phyloP scores from a whole-genome alignment of 1,284 basidiomycete genomes.

The Pseudozyma sp. region DNA sequence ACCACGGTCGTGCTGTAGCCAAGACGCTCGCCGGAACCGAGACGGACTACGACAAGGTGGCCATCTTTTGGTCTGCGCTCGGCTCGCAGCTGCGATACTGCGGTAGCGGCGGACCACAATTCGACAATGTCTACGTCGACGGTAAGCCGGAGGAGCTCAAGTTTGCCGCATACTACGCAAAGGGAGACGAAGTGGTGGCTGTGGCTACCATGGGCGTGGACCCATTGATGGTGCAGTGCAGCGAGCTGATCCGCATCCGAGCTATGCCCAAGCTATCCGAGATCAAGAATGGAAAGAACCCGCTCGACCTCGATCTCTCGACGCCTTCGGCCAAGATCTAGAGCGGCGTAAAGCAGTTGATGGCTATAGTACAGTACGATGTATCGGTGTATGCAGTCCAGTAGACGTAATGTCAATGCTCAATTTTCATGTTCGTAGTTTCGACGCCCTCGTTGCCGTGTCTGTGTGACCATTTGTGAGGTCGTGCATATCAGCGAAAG shows the following conservation, averaged over 20 bases:
- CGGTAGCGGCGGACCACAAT: slow-evolving; percentile 76
- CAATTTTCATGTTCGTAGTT: no score
- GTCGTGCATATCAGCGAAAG: no score
- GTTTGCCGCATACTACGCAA: slow-evolving; percentile 79
- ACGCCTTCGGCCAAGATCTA: slow-evolving; percentile 37
- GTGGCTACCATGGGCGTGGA: slow-evolving; percentile 87
- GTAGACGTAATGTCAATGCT: no score
- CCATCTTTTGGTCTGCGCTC: slow-evolving; percentile 84
- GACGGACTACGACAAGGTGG: slow-evolving; percentile 77
- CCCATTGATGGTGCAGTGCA: slow-evolving; percentile 82
- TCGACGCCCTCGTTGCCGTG: no score
- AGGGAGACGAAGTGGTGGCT: slow-evolving; percentile 81
- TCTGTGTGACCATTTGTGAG: no score
- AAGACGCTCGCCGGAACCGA: slow-evolving; percentile 70
- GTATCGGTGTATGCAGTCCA: no score
- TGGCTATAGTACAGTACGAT: no score
- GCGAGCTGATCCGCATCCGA: slow-evolving; percentile 81
- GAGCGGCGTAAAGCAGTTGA: neutral
- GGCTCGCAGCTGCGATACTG: slow-evolving; percentile 85
- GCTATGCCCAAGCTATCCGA: slow-evolving; percentile 85
- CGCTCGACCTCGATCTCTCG: slow-evolving; percentile 39
- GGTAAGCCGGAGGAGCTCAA: slow-evolving; percentile 80
- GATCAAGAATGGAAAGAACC: slow-evolving; percentile 73
- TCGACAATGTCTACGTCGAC: slow-evolving; percentile 81
- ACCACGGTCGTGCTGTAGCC: slow-evolving; percentile 86